Evolutionary conservation across 2,329 filamentous ascomycete genomes (phyloP), one percentile per base, ranked within the genome.

Genomic region (Botryotinia convoluta): DNA sequence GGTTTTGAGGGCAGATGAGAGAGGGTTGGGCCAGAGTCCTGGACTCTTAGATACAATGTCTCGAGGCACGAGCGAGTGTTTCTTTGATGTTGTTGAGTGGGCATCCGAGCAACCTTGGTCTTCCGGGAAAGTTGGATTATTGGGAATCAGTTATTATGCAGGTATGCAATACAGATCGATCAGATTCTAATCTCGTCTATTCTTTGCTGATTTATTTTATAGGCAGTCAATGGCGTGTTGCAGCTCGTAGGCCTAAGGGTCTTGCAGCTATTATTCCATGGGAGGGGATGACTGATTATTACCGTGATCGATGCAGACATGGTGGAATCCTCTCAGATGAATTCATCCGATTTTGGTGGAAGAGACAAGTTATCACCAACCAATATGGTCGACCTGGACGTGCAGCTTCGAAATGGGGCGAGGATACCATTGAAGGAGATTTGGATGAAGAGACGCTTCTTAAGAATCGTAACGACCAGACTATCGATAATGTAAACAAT

Each of bases 11-110:
- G 83, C 84, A 3, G 86, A 88, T 73, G 86, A 88, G 80, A 81
- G 84, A 7, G 86, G 86, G 1, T 78, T 85, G 0, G 86, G 86
- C 0, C 86, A 87, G 73, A 87, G 85, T 3, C 84, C 86, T 14
- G 86, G 86, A 1, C 79, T 85, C 57, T 80, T 88, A 0, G 85
- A 88, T 75, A 87, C 85, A 26, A 87, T 88, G 85, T 87, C 85
- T 2, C 79, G 82, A 20, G 84, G 84, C 22, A 88, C 86, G 0
- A 86, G 83, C 76, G 85, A 87, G 73, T 84, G 83, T 2, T 87
- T 87, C 74, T 85, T 84, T 65, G 85, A 87, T 71, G 84, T 86
- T 2, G 82, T 87, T 3, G 85, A 87, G 78, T 87, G 86, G 86
- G 83, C 85, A 12, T 81, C 85, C 20, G 82, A 84, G 67, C 84